Evolutionary conservation across 192 early-diverging fungal species (phyloP).

Genomic region (Chytriomyces sp.): DNA sequence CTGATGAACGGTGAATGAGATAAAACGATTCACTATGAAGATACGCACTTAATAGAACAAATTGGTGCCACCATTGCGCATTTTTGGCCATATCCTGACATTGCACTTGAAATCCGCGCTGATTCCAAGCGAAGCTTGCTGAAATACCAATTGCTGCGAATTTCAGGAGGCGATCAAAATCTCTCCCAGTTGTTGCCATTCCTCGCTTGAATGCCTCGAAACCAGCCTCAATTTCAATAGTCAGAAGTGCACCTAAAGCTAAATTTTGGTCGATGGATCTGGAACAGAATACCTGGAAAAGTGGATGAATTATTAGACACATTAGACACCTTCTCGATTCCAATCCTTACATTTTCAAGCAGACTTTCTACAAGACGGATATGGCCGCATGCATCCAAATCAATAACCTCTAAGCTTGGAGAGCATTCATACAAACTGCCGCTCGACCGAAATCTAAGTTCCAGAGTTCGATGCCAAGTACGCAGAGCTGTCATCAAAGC

Average conservation of each 20-base stretch:
- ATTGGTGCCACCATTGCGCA: slow-evolving; percentile 70
- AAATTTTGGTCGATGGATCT: slow-evolving; percentile 46
- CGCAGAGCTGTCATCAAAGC: slow-evolving; percentile 37
- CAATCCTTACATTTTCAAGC: not conserved
- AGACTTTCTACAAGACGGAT: slow-evolving; percentile 14
- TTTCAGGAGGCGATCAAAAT: slow-evolving; percentile 45
- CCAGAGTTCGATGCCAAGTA: slow-evolving; percentile 39
- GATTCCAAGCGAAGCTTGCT: slow-evolving; percentile 65
- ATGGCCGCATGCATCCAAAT: slow-evolving; percentile 10
- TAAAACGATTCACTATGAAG: not conserved
- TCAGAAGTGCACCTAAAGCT: slow-evolving; percentile 45
- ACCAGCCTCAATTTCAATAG: slow-evolving; percentile 34
- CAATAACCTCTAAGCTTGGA: too few relatives aligned
- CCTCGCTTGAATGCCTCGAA: slow-evolving; percentile 45
- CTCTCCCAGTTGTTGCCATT: slow-evolving; percentile 38
- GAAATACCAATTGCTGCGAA: slow-evolving; percentile 62
- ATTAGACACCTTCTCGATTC: not conserved
- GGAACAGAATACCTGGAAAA: slow-evolving; percentile 39
- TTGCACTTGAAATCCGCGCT: slow-evolving; percentile 61
- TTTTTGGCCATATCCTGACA: slow-evolving; percentile 60
- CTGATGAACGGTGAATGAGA: not conserved
- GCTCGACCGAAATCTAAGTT: slow-evolving; percentile 26
- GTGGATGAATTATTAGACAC: slow-evolving; percentile 6
- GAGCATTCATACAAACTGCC: not conserved
- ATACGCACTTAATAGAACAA: slow-evolving; percentile 54